Percentiles rank a stretch among this genome's conserved stretches.
phyloP scores from a whole-genome alignment of 2,329 filamentous ascomycete genomes.

The Calonectria crousiana region DNA sequence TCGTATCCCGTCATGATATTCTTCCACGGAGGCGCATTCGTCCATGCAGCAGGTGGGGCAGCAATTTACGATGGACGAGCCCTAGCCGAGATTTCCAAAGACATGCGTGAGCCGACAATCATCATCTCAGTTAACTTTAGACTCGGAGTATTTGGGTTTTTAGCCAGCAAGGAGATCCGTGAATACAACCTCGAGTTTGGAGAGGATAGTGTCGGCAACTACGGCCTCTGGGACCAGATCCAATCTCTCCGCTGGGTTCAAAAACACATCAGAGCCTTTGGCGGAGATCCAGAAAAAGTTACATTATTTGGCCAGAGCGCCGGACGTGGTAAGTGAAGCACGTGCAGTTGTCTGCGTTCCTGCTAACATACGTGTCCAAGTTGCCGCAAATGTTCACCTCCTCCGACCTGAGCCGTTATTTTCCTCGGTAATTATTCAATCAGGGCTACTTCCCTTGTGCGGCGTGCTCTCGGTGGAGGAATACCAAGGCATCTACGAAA shows the following conservation, averaged over 20 bases:
- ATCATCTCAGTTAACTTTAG: background rate
- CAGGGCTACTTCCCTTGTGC: background rate
- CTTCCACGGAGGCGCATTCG: background rate
- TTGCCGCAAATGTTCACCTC: background rate
- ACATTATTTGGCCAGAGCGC: background rate
- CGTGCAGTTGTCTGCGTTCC: background rate
- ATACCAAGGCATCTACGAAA: background rate
- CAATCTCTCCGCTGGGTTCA: background rate
- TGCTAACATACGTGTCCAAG: background rate
- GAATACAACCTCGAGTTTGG: background rate
- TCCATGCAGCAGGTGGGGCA: background rate
- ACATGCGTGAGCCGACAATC: background rate
- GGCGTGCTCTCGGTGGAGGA: background rate
- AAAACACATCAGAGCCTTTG: background rate
- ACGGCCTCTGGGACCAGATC: background rate
- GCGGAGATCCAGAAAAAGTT: background rate
- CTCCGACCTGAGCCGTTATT: background rate
- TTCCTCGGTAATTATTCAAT: background rate
- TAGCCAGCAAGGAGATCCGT: background rate
- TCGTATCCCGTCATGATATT: background rate
- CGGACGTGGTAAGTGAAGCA: background rate
- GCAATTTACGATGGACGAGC: background rate
- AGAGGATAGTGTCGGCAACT: background rate
- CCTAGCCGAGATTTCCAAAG: background rate
- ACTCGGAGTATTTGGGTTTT: background rate